These are phyloP conservation scores for Penicillium macrosclerotiorum DNA, from an alignment of 495 filamentous ascomycete genomes.

Conservation along the genomic window DNA sequence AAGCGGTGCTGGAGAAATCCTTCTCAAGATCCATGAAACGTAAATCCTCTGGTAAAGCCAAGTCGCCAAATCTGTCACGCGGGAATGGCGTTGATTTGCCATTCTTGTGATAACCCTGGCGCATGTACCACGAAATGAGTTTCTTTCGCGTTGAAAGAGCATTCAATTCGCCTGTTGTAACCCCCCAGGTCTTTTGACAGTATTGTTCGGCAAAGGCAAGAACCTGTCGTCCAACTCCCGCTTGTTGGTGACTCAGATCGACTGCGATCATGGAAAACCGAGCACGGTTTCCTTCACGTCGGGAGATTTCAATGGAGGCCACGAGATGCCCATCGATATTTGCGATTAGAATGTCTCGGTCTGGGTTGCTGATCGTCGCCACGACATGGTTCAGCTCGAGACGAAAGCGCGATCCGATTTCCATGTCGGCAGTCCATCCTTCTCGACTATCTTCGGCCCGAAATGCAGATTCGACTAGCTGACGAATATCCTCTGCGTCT, in stretches of 20 bases:
- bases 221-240: constrained; percentile 39
- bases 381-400: constrained; percentile 26
- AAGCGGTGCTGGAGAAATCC: too few species aligned
- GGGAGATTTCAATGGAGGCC: constrained; percentile 34
- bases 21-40: constrained; percentile 37
- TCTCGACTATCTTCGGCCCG: constrained; percentile 34
- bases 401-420: constrained; percentile 29
- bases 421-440: constrained; percentile 40
- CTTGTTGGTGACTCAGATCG: constrained; percentile 29
- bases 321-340: constrained; percentile 20
- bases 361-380: constrained; percentile 39
- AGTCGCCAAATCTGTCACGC: constrained; percentile 19
- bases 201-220: constrained; percentile 41
- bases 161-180: constrained; percentile 29
- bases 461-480: constrained; percentile 41
- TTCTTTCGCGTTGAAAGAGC: constrained; percentile 38
- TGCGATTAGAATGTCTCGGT: constrained; percentile 35
- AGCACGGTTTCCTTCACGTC: constrained; percentile 16
- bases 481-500: constrained; percentile 26
- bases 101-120: constrained; percentile 40
- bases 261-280: constrained; percentile 46
- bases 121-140: constrained; percentile 43
- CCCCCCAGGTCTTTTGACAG: constrained; percentile 27
- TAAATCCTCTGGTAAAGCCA: constrained; percentile 36
- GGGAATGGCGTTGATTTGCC: constrained; percentile 42